Evolutionary conservation across 768 basidiomycete genomes (phyloP), one percentile per base, ranked within the genome.

Genomic region (Tricholoma flavovirens): DNA sequence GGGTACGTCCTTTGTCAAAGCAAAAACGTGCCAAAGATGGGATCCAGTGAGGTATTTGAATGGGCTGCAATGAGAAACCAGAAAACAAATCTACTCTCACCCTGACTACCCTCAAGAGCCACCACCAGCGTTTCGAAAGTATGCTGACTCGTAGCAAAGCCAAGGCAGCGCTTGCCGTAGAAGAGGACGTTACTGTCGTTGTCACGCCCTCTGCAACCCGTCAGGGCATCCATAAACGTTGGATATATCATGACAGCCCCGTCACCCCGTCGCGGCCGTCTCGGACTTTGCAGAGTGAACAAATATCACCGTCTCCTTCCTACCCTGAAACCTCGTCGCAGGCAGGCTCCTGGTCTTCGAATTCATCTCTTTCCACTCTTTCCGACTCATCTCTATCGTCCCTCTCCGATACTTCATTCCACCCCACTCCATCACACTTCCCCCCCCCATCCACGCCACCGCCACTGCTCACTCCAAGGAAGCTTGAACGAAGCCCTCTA

Each of bases 171-270:
- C 24, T 2, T 29, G 26, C 52, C 51, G 14, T 38, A n/a, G 35
- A 48, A 7, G 17, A 51, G 11, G 17, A 40, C 22, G 38, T 30
- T 15, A 12, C 21, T 21, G 29, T 53, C 38, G 15, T 56, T 11
- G 51, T 53, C 26, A 24, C 43, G 2, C 59, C 55, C 30, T 59
- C 59, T 9, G 59, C 55, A 17, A 59, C 59, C 7, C 38, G 55
- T 7, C 24, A 49, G 21, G 59, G 59, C 15, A 42, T 53, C 24
- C 55, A 59, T 33, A 56, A 24, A 17, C 55, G 59, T 1, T 59
- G 59, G 59, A 53, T 52, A 29, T 59, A 56, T 48, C 35, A 48
- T 19, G 38, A 15, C 7, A 40, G 30, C 38, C 38, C 8, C 21
- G 10, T n/a, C 14, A 42, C 12, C 15, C 38, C 52, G 12, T 53